Percentiles rank a stretch among this genome's conserved stretches.
phyloP scores from a whole-genome alignment of 371 early-diverging fungal species.

The Polyrhizophydium stewartii region DNA sequence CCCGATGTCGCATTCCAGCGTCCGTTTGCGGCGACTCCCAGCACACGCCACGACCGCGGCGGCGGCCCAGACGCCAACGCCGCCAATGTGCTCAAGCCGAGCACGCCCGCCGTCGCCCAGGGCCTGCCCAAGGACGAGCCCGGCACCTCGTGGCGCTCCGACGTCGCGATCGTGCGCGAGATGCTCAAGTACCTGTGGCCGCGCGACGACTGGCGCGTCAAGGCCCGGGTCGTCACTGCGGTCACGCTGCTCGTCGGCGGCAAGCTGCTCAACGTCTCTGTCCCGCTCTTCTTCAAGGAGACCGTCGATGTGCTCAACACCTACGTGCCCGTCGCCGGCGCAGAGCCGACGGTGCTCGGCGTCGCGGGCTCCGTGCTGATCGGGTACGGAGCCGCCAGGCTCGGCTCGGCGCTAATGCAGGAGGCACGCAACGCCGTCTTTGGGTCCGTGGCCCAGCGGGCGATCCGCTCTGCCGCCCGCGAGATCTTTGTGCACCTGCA shows the following conservation, averaged over 20 bases:
- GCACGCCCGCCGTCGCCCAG: neutral
- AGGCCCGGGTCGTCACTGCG: slow-evolving; percentile 81
- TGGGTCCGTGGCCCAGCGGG: slow-evolving; percentile 90
- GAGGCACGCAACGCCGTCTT: slow-evolving; percentile 92
- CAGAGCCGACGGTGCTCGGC: slow-evolving; percentile 57
- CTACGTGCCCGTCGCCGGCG: slow-evolving; percentile 14
- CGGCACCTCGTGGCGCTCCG: slow-evolving; percentile 4
- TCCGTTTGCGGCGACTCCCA: too few relatives aligned
- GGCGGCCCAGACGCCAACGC: neutral
- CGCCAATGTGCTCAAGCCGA: neutral
- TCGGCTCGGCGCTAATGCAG: slow-evolving; percentile 77
- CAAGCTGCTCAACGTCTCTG: slow-evolving; percentile 85
- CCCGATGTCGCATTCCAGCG: too few relatives aligned
- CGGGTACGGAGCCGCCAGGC: slow-evolving; percentile 89
- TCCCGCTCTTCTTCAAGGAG: slow-evolving; percentile 91
- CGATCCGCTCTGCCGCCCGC: slow-evolving; percentile 81
- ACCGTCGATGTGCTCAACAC: slow-evolving; percentile 67
- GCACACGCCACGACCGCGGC: neutral
- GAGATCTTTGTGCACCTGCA: slow-evolving; percentile 87
- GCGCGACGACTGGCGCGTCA: slow-evolving; percentile 61
- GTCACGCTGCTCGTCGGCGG: slow-evolving; percentile 71
- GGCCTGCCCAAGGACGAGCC: neutral
- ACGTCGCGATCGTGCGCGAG: slow-evolving; percentile 73
- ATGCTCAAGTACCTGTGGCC: slow-evolving; percentile 89
- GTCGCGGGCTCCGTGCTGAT: slow-evolving; percentile 83